Evolutionary conservation across 305 asterid genomes (phyloP), one percentile per base, ranked within the genome.

Genomic region (Solanum hybrid): DNA sequence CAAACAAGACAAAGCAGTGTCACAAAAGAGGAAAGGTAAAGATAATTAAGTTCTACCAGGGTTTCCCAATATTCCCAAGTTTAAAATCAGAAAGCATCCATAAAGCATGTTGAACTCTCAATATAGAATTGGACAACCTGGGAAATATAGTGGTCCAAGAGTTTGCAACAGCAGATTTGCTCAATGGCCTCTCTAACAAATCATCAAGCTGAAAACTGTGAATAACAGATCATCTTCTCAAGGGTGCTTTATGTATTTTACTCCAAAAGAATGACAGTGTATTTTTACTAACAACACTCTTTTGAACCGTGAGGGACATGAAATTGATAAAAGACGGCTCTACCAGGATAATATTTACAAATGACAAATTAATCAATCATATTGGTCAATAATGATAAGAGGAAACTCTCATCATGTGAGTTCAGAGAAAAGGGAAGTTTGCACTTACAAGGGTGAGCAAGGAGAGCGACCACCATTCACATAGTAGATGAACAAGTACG

Each of bases 401-500:
- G 86, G 22, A 42, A 40, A 8, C 34, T 27, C 10, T 27, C 26
- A 27, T 81, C 27, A 81, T 26, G 72, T 16, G 26, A 81, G 86
- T 81, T 27, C 26, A 81, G 10, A 29, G 75, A 84, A 81, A 82
- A 60, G 64, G 87, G 42, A 84, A 10, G 87, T 24, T 22, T 10
- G 75, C 42, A 95, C 99, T 95, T 94, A 97, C 99, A 96, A 88
- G 11, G 96, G 97, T 77, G 98, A 97, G 95, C 99, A 97, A 73
- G 98, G 97, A 91, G 99, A 96, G 87, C 98, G 98, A 71, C 98
- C 96, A 22, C 96, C 98, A 88, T 97, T 97, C 88, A 96, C 98
- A 87, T 94, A 96, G 93, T 94, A 97, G 92, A 97, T 96, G 91
- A 96, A 97, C 94, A 97, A 93, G 94, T 93, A 96, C 2, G 99